These are phyloP conservation scores for Ophiognomonia clavigignenti-juglandacearum DNA, from an alignment of 2,329 filamentous ascomycete species.

Conservation along the genomic window DNA sequence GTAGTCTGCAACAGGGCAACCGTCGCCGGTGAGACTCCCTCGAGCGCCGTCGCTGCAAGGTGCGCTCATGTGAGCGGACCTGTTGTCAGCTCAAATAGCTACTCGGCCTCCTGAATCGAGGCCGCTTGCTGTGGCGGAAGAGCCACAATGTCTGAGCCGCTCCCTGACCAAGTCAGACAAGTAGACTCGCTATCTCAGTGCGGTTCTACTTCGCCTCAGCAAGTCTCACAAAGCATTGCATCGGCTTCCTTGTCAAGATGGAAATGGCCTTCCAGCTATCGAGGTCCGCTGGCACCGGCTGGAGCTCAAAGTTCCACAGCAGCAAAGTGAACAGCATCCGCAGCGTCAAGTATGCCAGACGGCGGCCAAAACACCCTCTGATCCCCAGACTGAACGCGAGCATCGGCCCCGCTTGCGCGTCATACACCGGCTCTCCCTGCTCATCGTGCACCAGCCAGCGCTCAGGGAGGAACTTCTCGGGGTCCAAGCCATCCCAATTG, in stretches of 20 bases:
- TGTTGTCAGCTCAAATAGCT: no score
- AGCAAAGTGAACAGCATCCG: conserved; percentile 20
- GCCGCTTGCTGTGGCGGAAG: no score
- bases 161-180: no score
- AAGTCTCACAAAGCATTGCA: conserved; percentile 6
- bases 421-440: conserved; percentile 13
- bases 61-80: no score
- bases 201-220: conserved; percentile 3
- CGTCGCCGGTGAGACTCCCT: no score
- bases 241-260: not conserved
- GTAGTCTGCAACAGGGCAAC: no score
- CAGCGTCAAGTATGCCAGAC: conserved; percentile 24
- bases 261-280: conserved; percentile 1
- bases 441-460: not conserved
- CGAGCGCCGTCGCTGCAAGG: no score
- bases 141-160: no score
- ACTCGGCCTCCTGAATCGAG: no score
- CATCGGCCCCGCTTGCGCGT: conserved; percentile 20
- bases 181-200: no score
- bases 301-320: conserved; percentile 23
- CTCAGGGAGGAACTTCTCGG: not conserved
- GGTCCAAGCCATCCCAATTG: conserved; percentile 5
- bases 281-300: conserved; percentile 20
- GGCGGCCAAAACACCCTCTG: conserved; percentile 23
- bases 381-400: conserved; percentile 21